Percentiles rank a stretch among this genome's conserved stretches.
These are phyloP conservation scores for Septoria linicola DNA, from an alignment of 2,329 filamentous ascomycete species.

Conservation along the genomic window DNA sequence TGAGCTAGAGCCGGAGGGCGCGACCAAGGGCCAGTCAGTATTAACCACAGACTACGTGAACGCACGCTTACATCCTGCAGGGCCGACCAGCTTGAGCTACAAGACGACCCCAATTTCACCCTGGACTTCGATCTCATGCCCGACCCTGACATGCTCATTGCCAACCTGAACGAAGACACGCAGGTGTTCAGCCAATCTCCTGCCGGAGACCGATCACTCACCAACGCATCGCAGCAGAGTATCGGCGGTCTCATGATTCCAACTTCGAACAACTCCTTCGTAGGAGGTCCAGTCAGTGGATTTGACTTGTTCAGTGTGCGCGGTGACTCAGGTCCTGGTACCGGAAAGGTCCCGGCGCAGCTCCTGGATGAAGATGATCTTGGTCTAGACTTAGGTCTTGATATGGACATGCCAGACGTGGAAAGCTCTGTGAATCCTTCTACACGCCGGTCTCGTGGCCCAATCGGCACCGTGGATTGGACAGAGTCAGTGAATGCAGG, in stretches of 20 bases:
- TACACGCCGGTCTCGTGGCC: conserved; percentile 15
- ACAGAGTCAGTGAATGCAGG: conserved; percentile 23
- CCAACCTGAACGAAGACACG: conserved; percentile 51
- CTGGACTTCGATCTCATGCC: conserved; percentile 63
- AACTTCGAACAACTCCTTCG: conserved; percentile 39
- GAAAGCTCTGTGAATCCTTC: conserved; percentile 14
- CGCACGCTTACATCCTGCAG: conserved; percentile 46
- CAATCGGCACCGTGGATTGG: conserved; percentile 12
- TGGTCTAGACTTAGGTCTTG: conserved; percentile 54
- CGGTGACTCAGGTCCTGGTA: conserved; percentile 44
- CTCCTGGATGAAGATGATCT: conserved; percentile 30
- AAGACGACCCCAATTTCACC: conserved; percentile 76
- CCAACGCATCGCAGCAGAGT: conserved; percentile 27
- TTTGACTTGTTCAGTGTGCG: conserved; percentile 43
- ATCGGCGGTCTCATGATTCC: conserved; percentile 52
- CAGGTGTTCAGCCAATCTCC: conserved; percentile 41
- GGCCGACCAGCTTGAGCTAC: conserved; percentile 70
- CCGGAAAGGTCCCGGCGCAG: conserved; percentile 12
- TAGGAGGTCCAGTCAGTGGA: conserved; percentile 40
- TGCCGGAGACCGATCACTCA: conserved; percentile 29
- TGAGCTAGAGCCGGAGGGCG: conserved; percentile 68
- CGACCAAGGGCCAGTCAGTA: conserved; percentile 65
- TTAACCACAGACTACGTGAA: not conserved
- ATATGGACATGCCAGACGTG: conserved; percentile 41
- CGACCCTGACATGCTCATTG: conserved; percentile 47